Evolutionary conservation across 2,329 filamentous ascomycete genomes (phyloP), one percentile per base, ranked within the genome.

Genomic region (Phialophora tarda): DNA sequence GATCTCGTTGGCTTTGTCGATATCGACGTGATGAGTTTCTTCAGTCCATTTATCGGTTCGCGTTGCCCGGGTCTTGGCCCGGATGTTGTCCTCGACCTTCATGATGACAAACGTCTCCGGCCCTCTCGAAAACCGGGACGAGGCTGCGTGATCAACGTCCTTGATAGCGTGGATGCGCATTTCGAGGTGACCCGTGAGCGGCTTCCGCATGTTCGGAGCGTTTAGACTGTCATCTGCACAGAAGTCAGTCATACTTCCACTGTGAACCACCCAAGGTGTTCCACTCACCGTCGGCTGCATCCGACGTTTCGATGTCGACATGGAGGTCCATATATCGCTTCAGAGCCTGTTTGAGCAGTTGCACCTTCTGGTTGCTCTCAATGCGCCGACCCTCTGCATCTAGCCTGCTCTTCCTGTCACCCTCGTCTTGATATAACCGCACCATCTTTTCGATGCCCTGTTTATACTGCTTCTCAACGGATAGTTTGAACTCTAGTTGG

Each of bases 401-500:
- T 65, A 91, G 89, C 77, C 91, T 92, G 81, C 94, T 98, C 83
- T 97, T 97, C 73, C 93, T 89, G 77, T 99, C 95, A 32, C 95
- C 94, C 78, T 98, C 95, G 86, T 98, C 95, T 77, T 95, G 89
- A 77, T 99, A 99, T 41, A 99, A 84, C 77, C 95, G 92, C 55
- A 97, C 92, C 95, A 99, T 98, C 83, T 99, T 99, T 80, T 99
- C 95, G 73, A 99, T 95, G 69, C 95, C 95, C 76, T 96, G 96
- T 72, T 98, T 93, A 80, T 99, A 99, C 80, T 99, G 95, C 77
- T 97, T 96, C 78, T 99, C 95, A 30, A 99, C 95, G 72, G 95
- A 97, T 68, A 99, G 86, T 82, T 99, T 99, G 83, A 99, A 99
- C 79, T 98, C 93, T 70, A 99, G 89, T 79, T 99, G 95, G 56